Conservation (phyloP, 2,329 filamentous ascomycete genomes). For the Truncatella angustata region DNA sequence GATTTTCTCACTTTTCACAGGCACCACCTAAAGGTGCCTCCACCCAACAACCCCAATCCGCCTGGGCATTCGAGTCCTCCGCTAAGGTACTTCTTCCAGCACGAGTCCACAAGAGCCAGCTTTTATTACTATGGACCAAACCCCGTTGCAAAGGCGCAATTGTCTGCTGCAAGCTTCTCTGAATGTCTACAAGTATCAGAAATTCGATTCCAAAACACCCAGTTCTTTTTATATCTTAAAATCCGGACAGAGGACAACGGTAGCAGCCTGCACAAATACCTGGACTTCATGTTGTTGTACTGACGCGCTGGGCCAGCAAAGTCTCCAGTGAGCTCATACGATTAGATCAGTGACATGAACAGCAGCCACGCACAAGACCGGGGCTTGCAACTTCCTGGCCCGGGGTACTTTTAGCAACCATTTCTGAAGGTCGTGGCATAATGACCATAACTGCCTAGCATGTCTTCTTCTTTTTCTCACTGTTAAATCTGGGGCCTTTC, state of each 20-base stretch:
- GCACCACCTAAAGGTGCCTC: constrained; percentile 3
- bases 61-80: background rate
- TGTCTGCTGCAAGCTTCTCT: background rate
- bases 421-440: constrained; percentile 6
- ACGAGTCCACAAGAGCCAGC: background rate
- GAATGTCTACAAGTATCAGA: background rate
- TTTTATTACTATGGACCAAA: background rate
- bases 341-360: constrained; percentile 11
- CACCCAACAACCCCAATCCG: background rate
- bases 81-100: background rate
- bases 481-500: background rate
- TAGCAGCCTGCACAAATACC: too few species aligned
- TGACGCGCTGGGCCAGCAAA: background rate
- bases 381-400: constrained; percentile 10
- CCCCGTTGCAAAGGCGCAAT: background rate
- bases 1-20: constrained; percentile 1
- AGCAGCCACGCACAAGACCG: constrained; percentile 12
- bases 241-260: too few species aligned
- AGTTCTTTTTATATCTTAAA: too few species aligned
- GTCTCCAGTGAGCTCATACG: background rate
- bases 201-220: background rate
- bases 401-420: background rate
- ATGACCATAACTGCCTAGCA: background rate
- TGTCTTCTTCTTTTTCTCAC: too few species aligned
- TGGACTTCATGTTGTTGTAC: background rate